Percentiles rank a stretch among this genome's conserved stretches.
Conservation (phyloP, 2,329 filamentous ascomycete species). For the Stachybotrys chartarum region DNA sequence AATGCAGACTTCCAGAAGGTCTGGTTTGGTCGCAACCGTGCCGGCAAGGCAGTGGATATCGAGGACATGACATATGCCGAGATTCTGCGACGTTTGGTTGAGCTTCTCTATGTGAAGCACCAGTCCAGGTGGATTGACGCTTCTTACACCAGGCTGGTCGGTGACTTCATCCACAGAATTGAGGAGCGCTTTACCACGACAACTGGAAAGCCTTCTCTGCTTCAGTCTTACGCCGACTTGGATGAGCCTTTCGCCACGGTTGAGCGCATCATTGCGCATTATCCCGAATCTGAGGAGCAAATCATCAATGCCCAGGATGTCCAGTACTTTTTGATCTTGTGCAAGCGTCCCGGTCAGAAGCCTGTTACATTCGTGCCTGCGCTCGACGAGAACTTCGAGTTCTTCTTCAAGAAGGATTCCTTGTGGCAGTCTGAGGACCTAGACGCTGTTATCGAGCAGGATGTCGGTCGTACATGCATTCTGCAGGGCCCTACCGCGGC, state of each 20-base stretch:
- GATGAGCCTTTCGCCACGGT: constrained; percentile 73
- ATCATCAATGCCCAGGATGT: constrained; percentile 98
- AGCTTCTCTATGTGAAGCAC: constrained; percentile 87
- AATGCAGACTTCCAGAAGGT: constrained; percentile 97
- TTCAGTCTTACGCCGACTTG: constrained; percentile 87
- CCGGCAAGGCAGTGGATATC: constrained; percentile 74
- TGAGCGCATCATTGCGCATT: constrained; percentile 71
- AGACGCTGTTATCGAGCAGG: constrained; percentile 90
- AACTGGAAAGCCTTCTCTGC: constrained; percentile 65
- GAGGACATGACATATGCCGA: constrained; percentile 96
- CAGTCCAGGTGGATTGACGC: constrained; percentile 87
- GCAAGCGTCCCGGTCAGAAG: constrained; percentile 88
- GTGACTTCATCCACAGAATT: constrained; percentile 92
- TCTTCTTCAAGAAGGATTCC: constrained; percentile 99
- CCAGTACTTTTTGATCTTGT: constrained; percentile 91
- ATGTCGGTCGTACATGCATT: constrained; percentile 93
- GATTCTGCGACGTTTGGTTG: constrained; percentile 78
- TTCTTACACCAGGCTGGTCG: constrained; percentile 75
- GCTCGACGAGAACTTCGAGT: constrained; percentile 96
- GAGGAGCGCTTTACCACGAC: constrained; percentile 89
- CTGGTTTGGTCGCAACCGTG: constrained; percentile 85
- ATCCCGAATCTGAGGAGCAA: constrained; percentile 81
- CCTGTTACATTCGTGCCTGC: constrained; percentile 91
- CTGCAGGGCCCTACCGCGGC: constrained; percentile 90
- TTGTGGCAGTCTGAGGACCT: constrained; percentile 98